phyloP scores from a whole-genome alignment of 2,329 filamentous ascomycete species.

The Sarocladiaceae sp. region DNA sequence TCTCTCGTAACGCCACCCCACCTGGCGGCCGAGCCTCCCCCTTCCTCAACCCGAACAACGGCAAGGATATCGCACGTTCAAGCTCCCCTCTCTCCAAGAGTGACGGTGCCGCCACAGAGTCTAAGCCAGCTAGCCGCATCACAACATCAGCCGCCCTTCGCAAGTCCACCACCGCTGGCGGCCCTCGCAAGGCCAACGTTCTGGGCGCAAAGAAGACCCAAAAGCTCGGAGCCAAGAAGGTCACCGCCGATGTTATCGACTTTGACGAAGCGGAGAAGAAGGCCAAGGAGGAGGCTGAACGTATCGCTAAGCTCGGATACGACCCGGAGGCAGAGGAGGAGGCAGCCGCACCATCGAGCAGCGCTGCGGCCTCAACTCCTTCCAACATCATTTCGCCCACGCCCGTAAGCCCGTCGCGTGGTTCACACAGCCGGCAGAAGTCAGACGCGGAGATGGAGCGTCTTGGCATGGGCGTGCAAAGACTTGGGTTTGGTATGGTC shows the following conservation, averaged over 20 bases:
- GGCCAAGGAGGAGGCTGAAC: conserved; percentile 93
- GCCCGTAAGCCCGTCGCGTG: conserved; percentile 63
- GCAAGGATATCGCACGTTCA: conserved; percentile 62
- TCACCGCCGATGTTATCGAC: conserved; percentile 73
- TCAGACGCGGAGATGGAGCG: conserved; percentile 77
- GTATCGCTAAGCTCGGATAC: conserved; percentile 91
- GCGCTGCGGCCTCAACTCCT: conserved; percentile 42
- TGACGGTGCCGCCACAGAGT: conserved; percentile 71
- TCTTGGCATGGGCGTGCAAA: conserved; percentile 79
- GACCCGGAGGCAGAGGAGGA: conserved; percentile 80
- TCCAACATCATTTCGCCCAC: conserved; percentile 65
- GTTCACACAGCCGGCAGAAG: conserved; percentile 50
- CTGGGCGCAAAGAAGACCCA: conserved; percentile 74
- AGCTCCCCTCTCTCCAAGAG: conserved; percentile 77
- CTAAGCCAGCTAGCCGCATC: conserved; percentile 82
- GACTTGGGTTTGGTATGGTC: conserved; percentile 84
- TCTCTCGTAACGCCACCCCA: conserved; percentile 84
- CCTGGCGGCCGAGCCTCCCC: conserved; percentile 83
- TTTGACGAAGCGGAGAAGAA: conserved; percentile 97
- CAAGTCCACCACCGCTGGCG: conserved; percentile 59
- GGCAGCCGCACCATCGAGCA: conserved; percentile 28
- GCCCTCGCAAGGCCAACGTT: conserved; percentile 77
- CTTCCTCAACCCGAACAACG: conserved; percentile 68
- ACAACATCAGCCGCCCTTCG: conserved; percentile 76
- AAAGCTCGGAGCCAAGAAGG: conserved; percentile 91